Evolutionary conservation across 139 green algal species (phyloP).

Genomic region (Pseudopediastrum boryanum): DNA sequence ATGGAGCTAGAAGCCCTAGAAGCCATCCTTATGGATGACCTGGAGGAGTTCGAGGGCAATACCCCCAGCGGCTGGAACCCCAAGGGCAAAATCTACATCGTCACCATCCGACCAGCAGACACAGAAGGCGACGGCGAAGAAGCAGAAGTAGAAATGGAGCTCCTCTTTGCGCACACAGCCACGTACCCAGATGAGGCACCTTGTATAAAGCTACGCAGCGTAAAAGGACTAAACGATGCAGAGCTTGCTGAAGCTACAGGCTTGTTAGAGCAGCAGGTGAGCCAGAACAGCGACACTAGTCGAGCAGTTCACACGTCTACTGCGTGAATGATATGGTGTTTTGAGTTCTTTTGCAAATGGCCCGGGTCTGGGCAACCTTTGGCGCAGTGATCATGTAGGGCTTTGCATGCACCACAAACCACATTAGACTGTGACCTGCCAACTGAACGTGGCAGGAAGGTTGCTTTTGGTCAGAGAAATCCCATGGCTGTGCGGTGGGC

Average conservation of each 20-base stretch:
- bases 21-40: constrained; percentile 65
- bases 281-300: no score
- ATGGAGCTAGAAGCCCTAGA: constrained; percentile 74
- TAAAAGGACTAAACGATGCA: constrained; percentile 68
- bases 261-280: constrained; percentile 47
- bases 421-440: no score
- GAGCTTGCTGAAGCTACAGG: constrained; percentile 60
- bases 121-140: constrained; percentile 8
- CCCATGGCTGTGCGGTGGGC: no score
- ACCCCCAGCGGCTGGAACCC: constrained; percentile 45
- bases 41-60: constrained; percentile 56
- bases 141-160: constrained; percentile 48
- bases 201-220: constrained; percentile 58
- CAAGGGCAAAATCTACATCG: constrained; percentile 44
- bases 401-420: no score
- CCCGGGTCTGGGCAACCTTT: no score
- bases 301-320: no score
- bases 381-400: no score
- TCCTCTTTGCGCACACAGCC: constrained; percentile 63
- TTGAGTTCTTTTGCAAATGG: no score
- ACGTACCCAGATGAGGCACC: constrained; percentile 67
- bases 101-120: constrained; percentile 33
- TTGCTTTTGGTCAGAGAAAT: no score
- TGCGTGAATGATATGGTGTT: no score
- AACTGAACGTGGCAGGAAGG: no score